Percentiles rank a stretch among this genome's conserved stretches.
Evolutionary conservation across 164 flowering plant species (phyloP).

Genomic region (Hamamelis virginiana): DNA sequence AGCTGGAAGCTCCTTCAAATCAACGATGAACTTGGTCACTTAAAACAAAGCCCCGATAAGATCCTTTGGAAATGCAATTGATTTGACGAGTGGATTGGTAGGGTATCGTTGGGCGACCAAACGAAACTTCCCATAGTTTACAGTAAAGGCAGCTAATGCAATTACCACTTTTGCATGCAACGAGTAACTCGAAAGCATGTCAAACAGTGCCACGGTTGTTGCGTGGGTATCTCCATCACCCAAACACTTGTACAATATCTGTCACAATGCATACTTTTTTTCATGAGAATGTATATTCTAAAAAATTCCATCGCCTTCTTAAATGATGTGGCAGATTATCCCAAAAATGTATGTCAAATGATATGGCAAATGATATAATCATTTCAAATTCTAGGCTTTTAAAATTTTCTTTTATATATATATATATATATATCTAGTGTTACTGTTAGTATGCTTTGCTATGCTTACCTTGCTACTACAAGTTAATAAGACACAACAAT

Average conservation of each 20-base stretch:
- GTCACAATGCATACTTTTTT: conserved; percentile 8
- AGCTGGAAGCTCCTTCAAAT: conserved; percentile 53
- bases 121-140: conserved; percentile 63
- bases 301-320: too few relatives aligned
- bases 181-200: conserved; percentile 34
- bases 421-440: too few relatives aligned
- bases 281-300: too few relatives aligned
- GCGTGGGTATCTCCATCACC: too few relatives aligned
- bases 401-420: too few relatives aligned
- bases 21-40: conserved; percentile 51
- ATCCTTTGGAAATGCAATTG: conserved; percentile 54
- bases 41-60: conserved; percentile 44
- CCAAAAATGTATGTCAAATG: too few relatives aligned
- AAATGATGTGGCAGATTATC: too few relatives aligned
- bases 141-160: conserved; percentile 58
- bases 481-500: too few relatives aligned
- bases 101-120: conserved; percentile 47
- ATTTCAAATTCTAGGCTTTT: too few relatives aligned
- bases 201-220: conserved; percentile 37
- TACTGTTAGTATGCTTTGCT: too few relatives aligned
- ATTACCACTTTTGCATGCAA: conserved; percentile 70
- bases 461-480: too few relatives aligned
- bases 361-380: too few relatives aligned
- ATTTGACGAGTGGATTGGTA: conserved; percentile 55
- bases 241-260: conserved; percentile 44